A percentile compares a stretch with the other conserved stretches of the same genome.
phyloP scores from a whole-genome alignment of 768 basidiomycete genomes.

The Termitomyces sp. region DNA sequence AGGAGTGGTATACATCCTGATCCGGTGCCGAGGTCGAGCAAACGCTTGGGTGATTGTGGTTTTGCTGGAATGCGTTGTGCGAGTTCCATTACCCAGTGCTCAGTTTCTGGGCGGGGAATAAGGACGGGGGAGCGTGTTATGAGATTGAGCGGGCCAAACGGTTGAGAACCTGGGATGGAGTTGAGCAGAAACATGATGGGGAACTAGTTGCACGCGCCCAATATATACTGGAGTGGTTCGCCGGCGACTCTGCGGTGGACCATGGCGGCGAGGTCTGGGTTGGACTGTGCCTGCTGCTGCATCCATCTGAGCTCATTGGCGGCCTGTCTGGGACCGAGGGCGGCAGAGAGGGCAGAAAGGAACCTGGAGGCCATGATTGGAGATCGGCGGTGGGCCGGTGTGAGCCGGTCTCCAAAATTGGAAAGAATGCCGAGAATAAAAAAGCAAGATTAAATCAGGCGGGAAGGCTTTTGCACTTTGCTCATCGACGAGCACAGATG shows the following conservation, averaged over 20 bases:
- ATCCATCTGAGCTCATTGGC: constrained; percentile 40
- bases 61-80: constrained; percentile 39
- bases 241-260: constrained; percentile 56
- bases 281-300: constrained; percentile 21
- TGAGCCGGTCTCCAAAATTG: constrained; percentile 15
- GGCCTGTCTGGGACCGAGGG: constrained; percentile 32
- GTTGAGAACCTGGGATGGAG: constrained; percentile 58
- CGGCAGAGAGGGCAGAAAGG: constrained; percentile 26
- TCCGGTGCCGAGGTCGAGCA: constrained; percentile 92
- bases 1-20: constrained; percentile 88
- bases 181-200: constrained; percentile 11
- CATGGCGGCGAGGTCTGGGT: constrained; percentile 33
- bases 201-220: constrained; percentile 48
- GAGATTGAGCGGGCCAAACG: constrained; percentile 82
- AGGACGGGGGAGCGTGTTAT: constrained; percentile 73
- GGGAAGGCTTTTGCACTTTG: constrained; percentile 12
- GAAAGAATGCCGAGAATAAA: constrained; percentile 17
- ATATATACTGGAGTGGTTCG: constrained; percentile 88
- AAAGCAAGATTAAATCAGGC: constrained; percentile 16
- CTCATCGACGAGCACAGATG: constrained; percentile 20
- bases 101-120: constrained; percentile 95
- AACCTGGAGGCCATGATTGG: constrained; percentile 2
- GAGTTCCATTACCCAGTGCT: constrained; percentile 70
- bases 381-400: constrained; percentile 11
- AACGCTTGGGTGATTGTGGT: constrained; percentile 27